Base-by-base conservation (phyloP, 257 asterid species). In the Cynanchum wilfordii region DNA sequence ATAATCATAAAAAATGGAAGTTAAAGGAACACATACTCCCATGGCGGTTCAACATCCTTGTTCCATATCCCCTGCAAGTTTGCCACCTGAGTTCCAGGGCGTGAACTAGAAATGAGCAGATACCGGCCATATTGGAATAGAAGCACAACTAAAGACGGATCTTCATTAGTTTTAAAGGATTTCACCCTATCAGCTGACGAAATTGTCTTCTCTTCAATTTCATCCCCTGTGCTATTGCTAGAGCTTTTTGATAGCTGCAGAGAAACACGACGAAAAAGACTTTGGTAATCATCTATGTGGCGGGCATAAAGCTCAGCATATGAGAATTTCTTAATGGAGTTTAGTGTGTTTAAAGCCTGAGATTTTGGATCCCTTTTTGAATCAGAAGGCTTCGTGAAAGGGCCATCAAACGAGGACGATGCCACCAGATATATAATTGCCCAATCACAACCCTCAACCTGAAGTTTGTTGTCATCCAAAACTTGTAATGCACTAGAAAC, bases 41-140 rank as follows among this genome's bases (percentile, higher is more conserved):
- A 91, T 58, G 92, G 80, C 56, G 96, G 94, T 73, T 75, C 79
- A 24, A 78, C 65, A 68, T 83, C 84, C 71, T 71, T 85, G 77
- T 84, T 91, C 96, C 97, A 91, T 76, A 91, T 89, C 30, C 97
- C 97, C 85, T 91, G 97, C 82, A 91, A 77, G 73, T 91, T 91
- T 65, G 96, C 86, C 51, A 83, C 86, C 80, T 89, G 96, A 67
- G 89, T 77, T 69, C 91, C 96, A 9, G 96, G 90, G 47, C 96
- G 89, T 38, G 97, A 91, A 80, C 89, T 82, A 63, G 97, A 82
- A 74, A 91, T 91, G 51, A 87, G 82, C 64, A 91, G 80, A 75
- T 89, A 91, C 40, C 97, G 84, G 40, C 97, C 97, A 52, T 83
- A 91, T 73, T 91, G 97, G 81, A 89, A 91, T 29, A 89, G 80